phyloP scores from a whole-genome alignment of 176 grass and related monocot species.

The Leersia perrieri region DNA sequence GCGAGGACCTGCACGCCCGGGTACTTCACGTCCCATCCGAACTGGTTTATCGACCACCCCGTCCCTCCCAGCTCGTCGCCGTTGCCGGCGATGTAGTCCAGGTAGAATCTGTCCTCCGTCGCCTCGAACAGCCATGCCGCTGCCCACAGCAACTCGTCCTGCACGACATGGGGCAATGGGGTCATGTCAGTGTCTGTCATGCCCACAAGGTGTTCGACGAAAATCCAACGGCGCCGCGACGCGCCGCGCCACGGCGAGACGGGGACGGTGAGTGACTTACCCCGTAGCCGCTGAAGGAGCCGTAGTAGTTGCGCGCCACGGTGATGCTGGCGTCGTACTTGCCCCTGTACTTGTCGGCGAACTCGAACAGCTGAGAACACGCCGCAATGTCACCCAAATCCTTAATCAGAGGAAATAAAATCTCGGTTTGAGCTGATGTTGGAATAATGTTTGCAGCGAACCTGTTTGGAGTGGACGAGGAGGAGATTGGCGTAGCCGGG shows the following conservation, averaged over 20 bases:
- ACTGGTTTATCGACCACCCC: slow-evolving; percentile 74
- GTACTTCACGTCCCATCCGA: slow-evolving; percentile 97
- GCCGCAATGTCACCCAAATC: not conserved
- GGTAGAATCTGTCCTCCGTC: slow-evolving; percentile 64
- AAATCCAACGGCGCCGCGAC: not conserved
- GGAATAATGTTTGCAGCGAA: too few relatives aligned
- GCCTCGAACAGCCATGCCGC: slow-evolving; percentile 84
- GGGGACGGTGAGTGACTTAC: too few relatives aligned
- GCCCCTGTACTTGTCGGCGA: slow-evolving; percentile 83
- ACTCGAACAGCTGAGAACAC: slow-evolving; percentile 59
- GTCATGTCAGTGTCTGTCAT: not conserved
- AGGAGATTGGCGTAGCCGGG: slow-evolving; percentile 67
- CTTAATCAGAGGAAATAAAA: not conserved
- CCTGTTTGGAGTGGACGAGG: slow-evolving; percentile 78
- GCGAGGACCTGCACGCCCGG: slow-evolving; percentile 82
- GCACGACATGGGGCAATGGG: not conserved
- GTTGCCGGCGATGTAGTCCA: slow-evolving; percentile 71
- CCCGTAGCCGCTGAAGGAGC: slow-evolving; percentile 83
- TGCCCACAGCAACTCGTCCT: slow-evolving; percentile 94
- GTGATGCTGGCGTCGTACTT: slow-evolving; percentile 85
- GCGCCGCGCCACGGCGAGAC: too few relatives aligned
- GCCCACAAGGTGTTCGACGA: not conserved
- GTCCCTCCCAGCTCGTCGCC: slow-evolving; percentile 70
- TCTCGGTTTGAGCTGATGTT: too few relatives aligned
- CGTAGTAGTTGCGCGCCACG: slow-evolving; percentile 69